These are phyloP conservation scores for Hibiscus trionum DNA, from an alignment of 345 rosid genomes.

Conservation along the genomic window DNA sequence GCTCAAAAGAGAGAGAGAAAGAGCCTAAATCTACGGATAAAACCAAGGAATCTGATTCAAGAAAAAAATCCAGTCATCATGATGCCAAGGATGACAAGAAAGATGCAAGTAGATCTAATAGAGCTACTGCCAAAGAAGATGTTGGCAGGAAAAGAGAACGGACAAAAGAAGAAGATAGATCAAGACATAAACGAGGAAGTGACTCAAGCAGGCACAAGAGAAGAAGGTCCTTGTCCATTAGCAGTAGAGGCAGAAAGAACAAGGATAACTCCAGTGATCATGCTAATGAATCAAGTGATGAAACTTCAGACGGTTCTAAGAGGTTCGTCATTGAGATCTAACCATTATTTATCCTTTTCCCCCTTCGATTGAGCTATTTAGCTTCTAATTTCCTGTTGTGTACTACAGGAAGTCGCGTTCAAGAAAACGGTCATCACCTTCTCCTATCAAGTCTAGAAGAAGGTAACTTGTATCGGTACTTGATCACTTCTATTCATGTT, in stretches of 20 bases:
- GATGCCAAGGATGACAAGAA: slow-evolving; percentile 46
- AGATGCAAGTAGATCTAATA: slow-evolving; percentile 43
- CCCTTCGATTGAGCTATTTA: not conserved
- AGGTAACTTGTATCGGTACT: slow-evolving; percentile 46
- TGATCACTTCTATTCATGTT: slow-evolving; percentile 5
- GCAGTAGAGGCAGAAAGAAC: slow-evolving; percentile 44
- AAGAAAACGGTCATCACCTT: slow-evolving; percentile 61
- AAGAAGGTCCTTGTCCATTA: slow-evolving; percentile 54
- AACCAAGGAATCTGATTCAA: slow-evolving; percentile 44
- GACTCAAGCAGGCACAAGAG: slow-evolving; percentile 64
- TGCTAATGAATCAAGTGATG: slow-evolving; percentile 46
- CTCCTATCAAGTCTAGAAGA: slow-evolving; percentile 71
- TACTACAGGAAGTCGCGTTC: slow-evolving; percentile 54
- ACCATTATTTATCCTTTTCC: slow-evolving; percentile 7
- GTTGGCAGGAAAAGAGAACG: slow-evolving; percentile 7
- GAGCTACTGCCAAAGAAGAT: slow-evolving; percentile 25
- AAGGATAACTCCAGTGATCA: slow-evolving; percentile 31
- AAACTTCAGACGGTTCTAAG: slow-evolving; percentile 61
- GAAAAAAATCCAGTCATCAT: slow-evolving; percentile 29
- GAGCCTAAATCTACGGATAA: slow-evolving; percentile 36
- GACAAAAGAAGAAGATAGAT: slow-evolving; percentile 11
- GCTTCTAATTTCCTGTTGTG: slow-evolving; percentile 19
- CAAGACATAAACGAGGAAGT: slow-evolving; percentile 9
- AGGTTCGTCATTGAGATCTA: slow-evolving; percentile 39
- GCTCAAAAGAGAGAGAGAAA: slow-evolving; percentile 38